Conservation (phyloP, 2,329 filamentous ascomycete species). For the Cytospora piceae region DNA sequence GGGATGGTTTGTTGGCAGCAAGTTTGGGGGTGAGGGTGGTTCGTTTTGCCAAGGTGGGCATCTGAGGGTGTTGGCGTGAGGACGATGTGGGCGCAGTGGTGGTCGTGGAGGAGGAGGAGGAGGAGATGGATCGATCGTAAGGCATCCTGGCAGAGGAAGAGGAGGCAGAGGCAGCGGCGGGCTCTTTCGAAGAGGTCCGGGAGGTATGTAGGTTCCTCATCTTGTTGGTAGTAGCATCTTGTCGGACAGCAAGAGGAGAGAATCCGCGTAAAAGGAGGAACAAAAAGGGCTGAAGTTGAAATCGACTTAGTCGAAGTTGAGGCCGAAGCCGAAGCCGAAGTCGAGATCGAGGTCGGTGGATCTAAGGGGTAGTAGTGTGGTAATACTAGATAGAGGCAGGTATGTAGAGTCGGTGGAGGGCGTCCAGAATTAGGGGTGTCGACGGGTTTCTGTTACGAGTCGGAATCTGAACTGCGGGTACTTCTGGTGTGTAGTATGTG, state of each 20-base stretch:
- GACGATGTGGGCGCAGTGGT: conserved; percentile 49
- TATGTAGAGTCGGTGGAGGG: conserved; percentile 2
- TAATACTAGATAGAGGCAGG: background rate
- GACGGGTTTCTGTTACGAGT: background rate
- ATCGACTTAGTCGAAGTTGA: background rate
- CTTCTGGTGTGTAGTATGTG: background rate
- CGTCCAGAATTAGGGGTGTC: background rate
- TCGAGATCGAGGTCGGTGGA: background rate
- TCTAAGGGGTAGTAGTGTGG: background rate
- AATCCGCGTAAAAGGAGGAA: conserved; percentile 1
- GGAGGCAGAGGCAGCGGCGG: conserved; percentile 11
- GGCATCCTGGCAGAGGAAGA: conserved; percentile 28
- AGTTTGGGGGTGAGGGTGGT: conserved; percentile 61
- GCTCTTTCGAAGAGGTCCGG: conserved; percentile 29
- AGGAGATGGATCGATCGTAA: conserved; percentile 38
- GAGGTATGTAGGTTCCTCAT: conserved; percentile 34
- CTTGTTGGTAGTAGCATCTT: conserved; percentile 35
- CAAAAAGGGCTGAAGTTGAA: background rate
- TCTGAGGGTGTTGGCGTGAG: conserved; percentile 58
- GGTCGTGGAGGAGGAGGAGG: conserved; percentile 50
- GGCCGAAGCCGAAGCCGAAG: too few relatives aligned
- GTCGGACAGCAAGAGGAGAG: conserved; percentile 14
- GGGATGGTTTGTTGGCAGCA: conserved; percentile 20
- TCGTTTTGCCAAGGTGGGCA: conserved; percentile 68
- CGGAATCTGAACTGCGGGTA: conserved; percentile 1